These are phyloP conservation scores for Magnaporthiopsis incrustans DNA, from an alignment of 2,329 filamentous ascomycete species.

Conservation along the genomic window DNA sequence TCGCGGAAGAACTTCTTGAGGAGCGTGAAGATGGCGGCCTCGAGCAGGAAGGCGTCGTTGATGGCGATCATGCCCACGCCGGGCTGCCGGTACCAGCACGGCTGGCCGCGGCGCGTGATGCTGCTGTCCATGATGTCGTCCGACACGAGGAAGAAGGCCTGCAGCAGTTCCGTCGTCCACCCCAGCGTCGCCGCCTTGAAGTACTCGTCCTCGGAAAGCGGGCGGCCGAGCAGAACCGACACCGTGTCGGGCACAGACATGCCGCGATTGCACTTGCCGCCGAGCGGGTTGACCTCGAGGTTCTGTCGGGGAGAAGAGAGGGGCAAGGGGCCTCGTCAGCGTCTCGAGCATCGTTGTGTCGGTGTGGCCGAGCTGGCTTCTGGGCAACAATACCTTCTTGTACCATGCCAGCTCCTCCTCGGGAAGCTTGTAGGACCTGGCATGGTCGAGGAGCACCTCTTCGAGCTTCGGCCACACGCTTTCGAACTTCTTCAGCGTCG, in stretches of 20 bases:
- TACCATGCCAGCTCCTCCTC: conserved; percentile 78
- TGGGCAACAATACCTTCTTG: conserved; percentile 53
- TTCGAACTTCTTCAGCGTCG: conserved; percentile 82
- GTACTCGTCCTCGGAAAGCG: conserved; percentile 75
- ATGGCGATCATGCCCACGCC: conserved; percentile 93
- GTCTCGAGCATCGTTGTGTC: too few relatives aligned
- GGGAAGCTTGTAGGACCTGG: conserved; percentile 75
- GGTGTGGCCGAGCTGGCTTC: too few relatives aligned
- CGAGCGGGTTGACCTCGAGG: conserved; percentile 77
- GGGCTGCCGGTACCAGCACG: conserved; percentile 92
- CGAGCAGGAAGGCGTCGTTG: conserved; percentile 97
- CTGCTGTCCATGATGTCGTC: conserved; percentile 98
- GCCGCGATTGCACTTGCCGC: conserved; percentile 97
- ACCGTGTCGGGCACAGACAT: conserved; percentile 94
- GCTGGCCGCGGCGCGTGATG: conserved; percentile 87
- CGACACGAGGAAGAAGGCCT: conserved; percentile 97
- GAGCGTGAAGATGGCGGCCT: conserved; percentile 80
- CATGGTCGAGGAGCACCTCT: conserved; percentile 71
- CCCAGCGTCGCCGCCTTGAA: conserved; percentile 82
- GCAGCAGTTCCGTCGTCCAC: conserved; percentile 96
- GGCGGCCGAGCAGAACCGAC: conserved; percentile 63
- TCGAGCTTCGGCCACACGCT: conserved; percentile 80
- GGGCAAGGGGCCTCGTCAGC: background rate
- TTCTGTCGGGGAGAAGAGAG: conserved; percentile 42
- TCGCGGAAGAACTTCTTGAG: conserved; percentile 89